Percentiles rank a stretch among this genome's conserved stretches.
These are phyloP conservation scores for Chaetomidium leptoderma DNA, from an alignment of 495 filamentous ascomycete genomes.

Conservation along the genomic window DNA sequence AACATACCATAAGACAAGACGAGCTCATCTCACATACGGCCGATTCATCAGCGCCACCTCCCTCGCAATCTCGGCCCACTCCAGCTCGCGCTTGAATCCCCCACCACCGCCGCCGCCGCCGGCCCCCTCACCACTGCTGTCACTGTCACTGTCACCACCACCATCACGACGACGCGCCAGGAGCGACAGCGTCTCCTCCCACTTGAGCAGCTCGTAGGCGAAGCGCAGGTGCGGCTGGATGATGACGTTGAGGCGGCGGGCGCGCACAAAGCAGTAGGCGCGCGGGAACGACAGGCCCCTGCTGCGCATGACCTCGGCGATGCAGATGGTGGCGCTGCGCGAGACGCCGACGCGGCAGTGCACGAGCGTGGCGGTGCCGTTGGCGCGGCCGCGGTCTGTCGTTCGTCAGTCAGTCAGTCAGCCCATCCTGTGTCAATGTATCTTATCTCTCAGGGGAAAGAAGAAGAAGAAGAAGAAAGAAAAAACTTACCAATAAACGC, in stretches of 20 bases:
- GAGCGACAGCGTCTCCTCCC: slow-evolving; percentile 65
- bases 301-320: slow-evolving; percentile 91
- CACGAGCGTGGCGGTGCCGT: slow-evolving; percentile 82
- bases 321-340: slow-evolving; percentile 92
- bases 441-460: no score
- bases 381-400: slow-evolving; percentile 66
- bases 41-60: slow-evolving; percentile 95
- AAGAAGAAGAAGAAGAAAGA: slow-evolving; percentile 1
- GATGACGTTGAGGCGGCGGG: slow-evolving; percentile 71
- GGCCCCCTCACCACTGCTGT: slow-evolving; percentile 42
- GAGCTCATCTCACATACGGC: slow-evolving; percentile 62
- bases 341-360: slow-evolving; percentile 97
- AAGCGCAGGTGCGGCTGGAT: slow-evolving; percentile 60
- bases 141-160: slow-evolving; percentile 24
- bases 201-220: slow-evolving; percentile 77
- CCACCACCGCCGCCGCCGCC: no score
- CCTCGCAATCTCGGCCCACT: slow-evolving; percentile 82
- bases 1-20: no score
- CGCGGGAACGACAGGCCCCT: slow-evolving; percentile 77
- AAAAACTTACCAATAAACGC: slow-evolving; percentile 78
- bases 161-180: neutral
- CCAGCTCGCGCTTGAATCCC: slow-evolving; percentile 71
- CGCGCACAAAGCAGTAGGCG: slow-evolving; percentile 95
- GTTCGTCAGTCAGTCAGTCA: neutral
- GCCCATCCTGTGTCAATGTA: no score